Base-by-base conservation (phyloP, 2,329 filamentous ascomycete genomes). In the Fusarium sp. region DNA sequence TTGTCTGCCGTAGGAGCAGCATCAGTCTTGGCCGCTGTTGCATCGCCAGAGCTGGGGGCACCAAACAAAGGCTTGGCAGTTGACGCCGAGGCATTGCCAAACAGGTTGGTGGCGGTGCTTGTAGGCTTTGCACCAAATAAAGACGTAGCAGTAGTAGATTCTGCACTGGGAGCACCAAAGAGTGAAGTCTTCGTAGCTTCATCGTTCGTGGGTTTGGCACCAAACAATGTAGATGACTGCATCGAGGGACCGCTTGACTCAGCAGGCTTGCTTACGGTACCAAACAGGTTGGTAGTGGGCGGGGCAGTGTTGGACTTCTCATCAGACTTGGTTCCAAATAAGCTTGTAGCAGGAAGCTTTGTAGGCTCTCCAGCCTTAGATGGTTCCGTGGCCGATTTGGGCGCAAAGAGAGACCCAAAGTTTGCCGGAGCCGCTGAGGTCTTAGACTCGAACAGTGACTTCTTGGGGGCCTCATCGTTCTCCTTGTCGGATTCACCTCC, bases 401-500 rank as follows among this genome's bases (percentile, higher is more conserved):
- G 56, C 26, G 74, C 70, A 70, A 84, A 85, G 3, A 83, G 70
- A 26, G 78, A 76, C 7, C 76, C 78, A 56, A 80, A 75, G 31
- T 48, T 72, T 11, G 80, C 69, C 57, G 82, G 83, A 28, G 79
- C 72, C 14, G 78, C 59, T 14, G 79, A 62, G 24, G 75, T 55
- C 75, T 82, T 83, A 42, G 75, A 61, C n/a, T 80, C 81, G 36
- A 80, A 80, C 33, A 78, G 24, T 11, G 73, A 71, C 75, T 82
- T 83, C 58, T 82, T 83, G 47, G 81, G 62, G 39, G 80, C 77
- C 60, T 82, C 78, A 65, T 82, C 82, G 55, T 85, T 85, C 77
- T 85, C 84, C 77, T 85, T 85, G 75, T 85, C 84, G 15, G 84
- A 85, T 73, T 85, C 84, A 45, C 78, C 78, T 45, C 80, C 83